Base-by-base conservation (phyloP, 2,329 filamentous ascomycete genomes). In the Colletotrichum salicis region DNA sequence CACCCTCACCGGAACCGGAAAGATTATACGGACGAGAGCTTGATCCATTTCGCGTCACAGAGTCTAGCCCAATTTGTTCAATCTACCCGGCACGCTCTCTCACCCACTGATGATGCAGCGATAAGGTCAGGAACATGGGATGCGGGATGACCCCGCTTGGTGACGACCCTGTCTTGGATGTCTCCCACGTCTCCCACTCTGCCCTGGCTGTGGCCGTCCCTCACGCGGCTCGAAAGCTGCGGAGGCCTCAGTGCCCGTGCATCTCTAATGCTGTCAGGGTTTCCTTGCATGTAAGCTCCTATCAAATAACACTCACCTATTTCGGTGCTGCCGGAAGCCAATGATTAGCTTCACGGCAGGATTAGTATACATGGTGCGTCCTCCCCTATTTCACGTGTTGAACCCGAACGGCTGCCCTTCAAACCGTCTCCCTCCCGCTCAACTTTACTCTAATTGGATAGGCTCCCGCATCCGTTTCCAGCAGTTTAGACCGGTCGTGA, bases 141-240 rank as follows among this genome's bases (percentile, higher is more conserved):
- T 55, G 68, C 58, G 64, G 64, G 65, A 69, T 64, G 59, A 69
- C 69, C 69, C 69, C 69, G 65, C 69, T 69, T 41, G 69, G 64
- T 71, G 69, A 69, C 69, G 52, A 71, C 68, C 64, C 31, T 41
- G 48, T 11, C 57, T 57, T 58, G 63, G 68, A 51, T 67, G 29
- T 67, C 56, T 31, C 55, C 51, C 37, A 41, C 15, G 37, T 41
- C 41, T 48, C 41, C 41, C 41, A 48, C 41, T 19, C 37, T 41
- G 48, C n/a, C 41, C 64, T 57, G 64, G 68, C 57, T 67, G 24
- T 62, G 64, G 31, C 48, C 57, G 52, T 52, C 57, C 35, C 37
- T 24, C 56, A 27, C 41, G 57, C 31, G 29, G 55, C 33, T 24
- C 15, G 4, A 27, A 27, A 5, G 41, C 41, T 57, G 64, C 56